Evolutionary conservation across 2,329 filamentous ascomycete genomes (phyloP).

Genomic region (Trichophaea hybrida): DNA sequence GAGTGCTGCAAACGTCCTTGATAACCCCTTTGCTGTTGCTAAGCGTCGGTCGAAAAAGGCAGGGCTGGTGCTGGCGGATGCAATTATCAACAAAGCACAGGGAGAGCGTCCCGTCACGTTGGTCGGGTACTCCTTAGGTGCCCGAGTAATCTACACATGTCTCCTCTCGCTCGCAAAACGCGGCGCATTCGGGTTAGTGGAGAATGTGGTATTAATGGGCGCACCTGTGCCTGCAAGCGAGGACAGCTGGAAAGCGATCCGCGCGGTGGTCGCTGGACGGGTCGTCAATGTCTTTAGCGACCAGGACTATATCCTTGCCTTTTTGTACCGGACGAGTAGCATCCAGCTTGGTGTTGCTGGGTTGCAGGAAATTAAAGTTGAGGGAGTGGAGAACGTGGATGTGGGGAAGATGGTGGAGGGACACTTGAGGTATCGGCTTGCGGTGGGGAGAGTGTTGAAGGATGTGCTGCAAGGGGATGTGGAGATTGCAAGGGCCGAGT

Average conservation of each 20-base stretch:
- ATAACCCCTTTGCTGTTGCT: slow-evolving; percentile 70
- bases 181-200: slow-evolving; percentile 67
- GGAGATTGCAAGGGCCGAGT: slow-evolving; percentile 29
- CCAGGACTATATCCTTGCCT: slow-evolving; percentile 75
- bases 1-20: slow-evolving; percentile 52
- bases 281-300: slow-evolving; percentile 79
- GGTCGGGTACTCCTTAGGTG: slow-evolving; percentile 68
- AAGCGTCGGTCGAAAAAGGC: slow-evolving; percentile 67
- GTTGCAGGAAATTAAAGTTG: slow-evolving; percentile 57
- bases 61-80: slow-evolving; percentile 64
- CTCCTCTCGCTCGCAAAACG: slow-evolving; percentile 62
- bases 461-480: slow-evolving; percentile 57
- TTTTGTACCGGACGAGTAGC: slow-evolving; percentile 72
- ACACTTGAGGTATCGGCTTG: slow-evolving; percentile 55
- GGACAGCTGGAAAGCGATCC: slow-evolving; percentile 60
- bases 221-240: slow-evolving; percentile 57
- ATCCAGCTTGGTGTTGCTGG: slow-evolving; percentile 74
- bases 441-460: slow-evolving; percentile 51
- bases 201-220: slow-evolving; percentile 71
- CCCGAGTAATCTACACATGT: slow-evolving; percentile 69
- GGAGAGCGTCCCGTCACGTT: slow-evolving; percentile 69
- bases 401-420: slow-evolving; percentile 51
- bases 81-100: slow-evolving; percentile 65
- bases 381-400: slow-evolving; percentile 53
- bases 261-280: slow-evolving; percentile 63